Evolutionary conservation across 495 filamentous ascomycete species (phyloP).

Genomic region (Aspergillus olivimuriae): DNA sequence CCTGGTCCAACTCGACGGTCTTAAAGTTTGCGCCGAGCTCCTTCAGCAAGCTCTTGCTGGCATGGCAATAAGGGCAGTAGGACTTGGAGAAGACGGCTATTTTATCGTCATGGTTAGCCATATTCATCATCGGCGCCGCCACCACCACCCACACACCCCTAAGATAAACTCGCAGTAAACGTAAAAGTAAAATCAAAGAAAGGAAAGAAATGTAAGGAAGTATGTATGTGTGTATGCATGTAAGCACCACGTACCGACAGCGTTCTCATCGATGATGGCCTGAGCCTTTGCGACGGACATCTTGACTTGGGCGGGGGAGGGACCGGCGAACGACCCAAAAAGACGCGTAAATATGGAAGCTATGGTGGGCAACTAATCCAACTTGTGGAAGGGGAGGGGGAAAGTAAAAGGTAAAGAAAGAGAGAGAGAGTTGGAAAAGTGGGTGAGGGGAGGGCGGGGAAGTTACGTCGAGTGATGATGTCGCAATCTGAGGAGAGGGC

Average conservation of each 20-base stretch:
- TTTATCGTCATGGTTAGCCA: no score
- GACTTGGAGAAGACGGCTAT: slow-evolving; percentile 92
- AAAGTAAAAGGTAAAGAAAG: background rate
- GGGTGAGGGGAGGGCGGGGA: background rate
- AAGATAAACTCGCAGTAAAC: background rate
- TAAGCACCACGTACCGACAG: slow-evolving; percentile 63
- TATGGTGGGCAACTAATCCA: slow-evolving; percentile 51
- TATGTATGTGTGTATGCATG: no score
- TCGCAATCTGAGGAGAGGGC: background rate
- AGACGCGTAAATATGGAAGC: slow-evolving; percentile 70
- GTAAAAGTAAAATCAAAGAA: background rate
- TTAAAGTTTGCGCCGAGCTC: slow-evolving; percentile 66
- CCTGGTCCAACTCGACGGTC: slow-evolving; percentile 76
- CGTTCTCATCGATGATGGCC: slow-evolving; percentile 89
- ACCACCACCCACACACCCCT: no score
- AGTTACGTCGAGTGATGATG: slow-evolving; percentile 2
- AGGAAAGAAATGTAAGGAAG: no score
- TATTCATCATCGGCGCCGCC: no score
- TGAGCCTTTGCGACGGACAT: slow-evolving; percentile 84
- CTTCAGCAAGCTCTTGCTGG: slow-evolving; percentile 68
- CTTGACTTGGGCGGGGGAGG: slow-evolving; percentile 54
- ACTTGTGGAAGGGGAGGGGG: slow-evolving; percentile 2
- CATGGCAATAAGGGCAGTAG: slow-evolving; percentile 90
- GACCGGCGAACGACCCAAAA: slow-evolving; percentile 56
- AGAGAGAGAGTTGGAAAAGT: slow-evolving; percentile 3